Base-by-base conservation (phyloP, 192 early-diverging fungal genomes). In the Umbelopsis sp. region DNA sequence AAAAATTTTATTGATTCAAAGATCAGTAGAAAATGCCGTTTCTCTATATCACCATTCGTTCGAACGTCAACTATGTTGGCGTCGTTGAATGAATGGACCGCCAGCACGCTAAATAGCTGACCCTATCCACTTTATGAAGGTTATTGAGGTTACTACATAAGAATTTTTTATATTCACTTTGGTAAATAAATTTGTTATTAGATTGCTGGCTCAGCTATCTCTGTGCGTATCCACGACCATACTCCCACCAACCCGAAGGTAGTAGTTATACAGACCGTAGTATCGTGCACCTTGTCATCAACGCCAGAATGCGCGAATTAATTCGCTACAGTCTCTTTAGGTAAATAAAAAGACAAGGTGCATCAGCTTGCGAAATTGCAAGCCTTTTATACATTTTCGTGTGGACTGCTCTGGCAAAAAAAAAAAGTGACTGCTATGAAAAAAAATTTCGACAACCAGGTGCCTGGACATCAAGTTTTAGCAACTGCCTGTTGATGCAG, bases 261-360 rank as follows among this genome's bases (percentile, higher is more conserved):
- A 34, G 31, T 20, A 34, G 56, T 11, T 31, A 32, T 8, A 32
- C 56, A 62, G 56, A 62, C 56, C 56, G 31, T 62, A 34, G 56
- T 62, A 62, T 62, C 56, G 56, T 31, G 56, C 56, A 62, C 56
- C 56, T 62, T 62, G 56, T 62, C 56, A 62, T 62, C 56, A 62
- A 62, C 56, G 56, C 56, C 56, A 62, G 56, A 62, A 62, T 62
- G 56, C 56, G 56, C 56, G 56, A 62, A 62, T 62, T 34, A 62
- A 62, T 62, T 62, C 56, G 56, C 56, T 62, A 62, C 56, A 62
- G 56, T 62, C 56, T 62, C 31, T 62, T 62, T 62, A 62, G 56
- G 56, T 62, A 62, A 62, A 34, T 62, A 62, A 62, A 62, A 62
- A 62, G 56, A 62, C 56, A 62, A 62, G 56, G 31, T 62, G 8